phyloP scores from a whole-genome alignment of 768 basidiomycete genomes.

The Botryobasidium botryosum region DNA sequence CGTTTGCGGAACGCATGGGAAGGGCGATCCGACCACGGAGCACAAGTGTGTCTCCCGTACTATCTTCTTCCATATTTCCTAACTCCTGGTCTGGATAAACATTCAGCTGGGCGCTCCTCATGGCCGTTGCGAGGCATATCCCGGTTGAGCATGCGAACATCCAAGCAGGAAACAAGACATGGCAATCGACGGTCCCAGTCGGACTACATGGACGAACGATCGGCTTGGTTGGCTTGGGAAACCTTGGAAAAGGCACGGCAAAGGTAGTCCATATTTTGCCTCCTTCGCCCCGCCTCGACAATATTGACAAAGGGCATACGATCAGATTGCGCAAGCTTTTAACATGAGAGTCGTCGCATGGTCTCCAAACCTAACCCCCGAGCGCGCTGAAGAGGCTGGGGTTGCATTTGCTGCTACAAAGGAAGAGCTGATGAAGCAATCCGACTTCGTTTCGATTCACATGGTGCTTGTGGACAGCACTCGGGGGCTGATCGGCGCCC shows the following conservation, averaged over 20 bases:
- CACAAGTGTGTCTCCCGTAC: slow-evolving; percentile 8
- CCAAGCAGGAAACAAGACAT: slow-evolving; percentile 29
- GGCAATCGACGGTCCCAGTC: slow-evolving; percentile 37
- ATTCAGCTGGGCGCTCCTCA: slow-evolving; percentile 36
- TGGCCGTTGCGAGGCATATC: slow-evolving; percentile 36
- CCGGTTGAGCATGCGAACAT: slow-evolving; percentile 32
- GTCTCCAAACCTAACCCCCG: slow-evolving; percentile 46
- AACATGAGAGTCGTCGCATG: slow-evolving; percentile 43
- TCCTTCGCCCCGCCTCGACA: slow-evolving; percentile 1
- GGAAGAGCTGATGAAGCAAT: slow-evolving; percentile 32
- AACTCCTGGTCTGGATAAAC: too few species aligned
- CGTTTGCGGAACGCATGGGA: slow-evolving; percentile 32
- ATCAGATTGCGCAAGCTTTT: slow-evolving; percentile 46
- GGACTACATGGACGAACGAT: slow-evolving; percentile 38
- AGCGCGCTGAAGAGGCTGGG: slow-evolving; percentile 35
- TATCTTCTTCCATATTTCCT: neutral
- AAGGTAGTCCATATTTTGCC: slow-evolving; percentile 20
- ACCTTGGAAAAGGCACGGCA: slow-evolving; percentile 35
- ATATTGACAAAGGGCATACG: too few species aligned
- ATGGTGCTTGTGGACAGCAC: slow-evolving; percentile 38
- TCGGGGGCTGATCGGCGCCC: slow-evolving; percentile 31
- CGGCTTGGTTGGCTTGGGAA: slow-evolving; percentile 45
- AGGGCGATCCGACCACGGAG: slow-evolving; percentile 34
- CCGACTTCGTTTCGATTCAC: slow-evolving; percentile 47
- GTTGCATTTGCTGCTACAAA: slow-evolving; percentile 34